Evolutionary conservation across 2,329 filamentous ascomycete genomes (phyloP), one percentile per base, ranked within the genome.

Genomic region (Tetracladium maxilliforme): DNA sequence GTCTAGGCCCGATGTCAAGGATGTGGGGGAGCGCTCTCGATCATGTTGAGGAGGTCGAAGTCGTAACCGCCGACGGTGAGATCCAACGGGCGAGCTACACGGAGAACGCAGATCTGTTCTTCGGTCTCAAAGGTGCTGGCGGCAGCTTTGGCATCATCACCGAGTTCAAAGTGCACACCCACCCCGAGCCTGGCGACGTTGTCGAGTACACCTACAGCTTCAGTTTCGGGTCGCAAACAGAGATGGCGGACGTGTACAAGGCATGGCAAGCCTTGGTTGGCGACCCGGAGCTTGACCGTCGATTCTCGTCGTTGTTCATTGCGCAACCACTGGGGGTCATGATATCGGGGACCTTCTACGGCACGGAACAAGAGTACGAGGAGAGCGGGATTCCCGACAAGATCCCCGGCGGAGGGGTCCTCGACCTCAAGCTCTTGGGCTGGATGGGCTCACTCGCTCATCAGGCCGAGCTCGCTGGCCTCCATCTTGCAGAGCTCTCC

Each of bases 331-430:
- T 63, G 0, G 66, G 66, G 2, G 57, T 58, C 27, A 40, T 70
- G 30, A 63, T 76, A 33, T 64, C 62, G 0, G 70, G 64, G 3
- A 70, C 63, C 0, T 77, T 67, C 36, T 75, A 70, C 37, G 71
- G 71, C 7, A 63, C 62, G 0, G 45, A 60, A 22, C 53, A 49
- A 0, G 69, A 77, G 38, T 77, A 59, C 36, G 38, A 60, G 4
- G 54, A 53, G 3, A 52, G 56, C 0, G 62, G 61, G 1, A 67
- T 71, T 14, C 46, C 52, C 3, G 39, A 44, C 12, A 52, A 45
- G 27, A 56, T 71, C 3, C 64, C 65, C 2, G 36, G 39, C 7
- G 49, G 42, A 8, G 42, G 51, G 5, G 42, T 41, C 8, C 35
- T 52, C 4, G 52, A 59, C 7, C 37, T 68, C 6, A 54, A 62